A percentile compares a stretch with the other conserved stretches of the same genome.
These are phyloP conservation scores for Backusella australiensis DNA, from an alignment of 192 early-diverging fungal genomes.

Conservation along the genomic window DNA sequence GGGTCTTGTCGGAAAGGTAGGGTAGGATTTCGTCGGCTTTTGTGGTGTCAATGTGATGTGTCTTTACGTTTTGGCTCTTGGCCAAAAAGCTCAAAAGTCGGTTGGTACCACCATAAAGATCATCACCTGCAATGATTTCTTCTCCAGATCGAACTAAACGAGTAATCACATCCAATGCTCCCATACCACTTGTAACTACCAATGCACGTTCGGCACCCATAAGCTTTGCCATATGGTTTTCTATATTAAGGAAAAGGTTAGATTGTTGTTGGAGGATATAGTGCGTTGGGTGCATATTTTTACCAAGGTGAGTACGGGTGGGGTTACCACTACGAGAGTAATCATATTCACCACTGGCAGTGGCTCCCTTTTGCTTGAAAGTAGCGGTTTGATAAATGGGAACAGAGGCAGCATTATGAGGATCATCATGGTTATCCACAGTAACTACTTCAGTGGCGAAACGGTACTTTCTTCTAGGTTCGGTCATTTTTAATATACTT, in stretches of 20 bases:
- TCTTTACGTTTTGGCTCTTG: slow-evolving; percentile 75
- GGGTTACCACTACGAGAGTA: slow-evolving; percentile 97
- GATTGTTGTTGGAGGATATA: neutral
- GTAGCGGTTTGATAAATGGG: slow-evolving; percentile 99
- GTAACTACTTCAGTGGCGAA: slow-evolving; percentile 75
- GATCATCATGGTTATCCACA: slow-evolving; percentile 76
- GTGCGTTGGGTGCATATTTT: slow-evolving; percentile 7
- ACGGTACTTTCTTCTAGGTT: slow-evolving; percentile 54
- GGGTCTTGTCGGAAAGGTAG: slow-evolving; percentile 71
- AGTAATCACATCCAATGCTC: slow-evolving; percentile 87
- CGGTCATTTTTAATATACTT: neutral
- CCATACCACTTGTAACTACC: slow-evolving; percentile 91
- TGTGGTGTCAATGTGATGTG: slow-evolving; percentile 93
- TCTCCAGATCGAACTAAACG: slow-evolving; percentile 85
- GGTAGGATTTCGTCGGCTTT: slow-evolving; percentile 55
- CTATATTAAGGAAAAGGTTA: slow-evolving; percentile 31
- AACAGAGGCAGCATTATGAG: slow-evolving; percentile 85
- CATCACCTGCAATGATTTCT: slow-evolving; percentile 92
- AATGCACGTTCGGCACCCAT: slow-evolving; percentile 87
- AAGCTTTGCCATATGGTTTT: slow-evolving; percentile 91
- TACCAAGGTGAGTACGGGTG: slow-evolving; percentile 88
- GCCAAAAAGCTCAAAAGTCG: slow-evolving; percentile 84
- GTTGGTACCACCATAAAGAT: slow-evolving; percentile 97
- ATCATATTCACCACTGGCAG: slow-evolving; percentile 89
- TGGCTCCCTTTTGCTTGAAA: slow-evolving; percentile 86